Conservation (phyloP, 208 protist species). For the Wallacemonas sp. region DNA sequence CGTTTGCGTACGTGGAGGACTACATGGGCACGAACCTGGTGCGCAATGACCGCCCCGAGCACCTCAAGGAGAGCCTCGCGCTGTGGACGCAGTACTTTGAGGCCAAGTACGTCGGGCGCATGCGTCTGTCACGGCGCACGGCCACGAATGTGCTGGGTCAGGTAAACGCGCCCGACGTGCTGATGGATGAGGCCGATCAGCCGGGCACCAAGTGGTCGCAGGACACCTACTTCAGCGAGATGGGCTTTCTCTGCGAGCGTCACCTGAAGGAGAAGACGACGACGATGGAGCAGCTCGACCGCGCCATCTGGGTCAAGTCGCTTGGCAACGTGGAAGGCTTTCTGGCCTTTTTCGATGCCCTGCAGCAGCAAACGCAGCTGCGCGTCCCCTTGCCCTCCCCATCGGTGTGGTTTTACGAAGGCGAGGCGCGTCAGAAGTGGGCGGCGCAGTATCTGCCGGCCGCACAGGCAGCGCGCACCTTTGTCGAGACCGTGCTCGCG, state of each 20-base stretch:
- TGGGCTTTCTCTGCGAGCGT: constrained; percentile 66
- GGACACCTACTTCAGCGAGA: constrained; percentile 76
- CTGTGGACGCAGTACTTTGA: constrained; percentile 68
- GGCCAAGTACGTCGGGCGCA: constrained; percentile 33
- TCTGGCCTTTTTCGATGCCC: constrained; percentile 63
- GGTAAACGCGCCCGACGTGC: constrained; percentile 34
- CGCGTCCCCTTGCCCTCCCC: constrained; percentile 72
- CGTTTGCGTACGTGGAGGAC: constrained; percentile 84
- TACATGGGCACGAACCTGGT: constrained; percentile 88
- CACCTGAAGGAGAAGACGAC: constrained; percentile 74
- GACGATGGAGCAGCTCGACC: constrained; percentile 77
- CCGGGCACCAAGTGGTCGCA: constrained; percentile 78
- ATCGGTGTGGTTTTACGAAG: constrained; percentile 82
- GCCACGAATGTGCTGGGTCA: constrained; percentile 50
- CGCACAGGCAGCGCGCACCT: constrained; percentile 47
- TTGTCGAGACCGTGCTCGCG: constrained; percentile 62
- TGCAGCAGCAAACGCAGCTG: constrained; percentile 72
- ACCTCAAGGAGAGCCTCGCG: constrained; percentile 53
- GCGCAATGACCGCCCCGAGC: constrained; percentile 36
- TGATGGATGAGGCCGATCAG: constrained; percentile 81
- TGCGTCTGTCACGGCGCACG: constrained; percentile 72
- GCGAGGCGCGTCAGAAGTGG: constrained; percentile 69
- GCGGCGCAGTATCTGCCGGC: constrained; percentile 68
- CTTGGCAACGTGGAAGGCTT: constrained; percentile 41
- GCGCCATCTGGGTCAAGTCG: constrained; percentile 38